Percentiles rank a stretch among this genome's conserved stretches.
phyloP scores from a whole-genome alignment of 2,329 filamentous ascomycete genomes.

The Curvularia eragrostidis region DNA sequence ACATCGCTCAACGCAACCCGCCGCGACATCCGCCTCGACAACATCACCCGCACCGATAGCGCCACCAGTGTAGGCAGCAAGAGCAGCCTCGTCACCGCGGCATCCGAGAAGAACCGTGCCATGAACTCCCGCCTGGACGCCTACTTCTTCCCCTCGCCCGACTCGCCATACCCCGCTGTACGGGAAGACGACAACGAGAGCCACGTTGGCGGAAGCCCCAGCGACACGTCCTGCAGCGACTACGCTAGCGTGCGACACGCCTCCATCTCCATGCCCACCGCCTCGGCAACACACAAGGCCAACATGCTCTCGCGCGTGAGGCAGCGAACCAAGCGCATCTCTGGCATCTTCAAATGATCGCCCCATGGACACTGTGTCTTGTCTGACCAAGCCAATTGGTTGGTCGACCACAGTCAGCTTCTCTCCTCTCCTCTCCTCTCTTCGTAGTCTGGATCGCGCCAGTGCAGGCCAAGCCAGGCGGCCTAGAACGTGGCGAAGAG shows the following conservation, averaged over 20 bases:
- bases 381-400: slow-evolving; percentile 23
- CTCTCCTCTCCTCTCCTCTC: slow-evolving; percentile 14
- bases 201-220: slow-evolving; percentile 36
- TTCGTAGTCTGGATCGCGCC: slow-evolving; percentile 21
- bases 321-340: slow-evolving; percentile 47
- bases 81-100: slow-evolving; percentile 43
- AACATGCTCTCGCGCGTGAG: slow-evolving; percentile 46
- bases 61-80: slow-evolving; percentile 44
- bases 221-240: slow-evolving; percentile 47
- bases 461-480: slow-evolving; percentile 22
- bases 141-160: slow-evolving; percentile 44
- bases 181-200: slow-evolving; percentile 43
- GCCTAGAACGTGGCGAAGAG: slow-evolving; percentile 28
- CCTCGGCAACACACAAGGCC: slow-evolving; percentile 36
- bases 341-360: slow-evolving; percentile 47
- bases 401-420: slow-evolving; percentile 25
- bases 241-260: slow-evolving; percentile 38
- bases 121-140: slow-evolving; percentile 50
- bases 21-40: slow-evolving; percentile 48
- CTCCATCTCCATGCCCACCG: slow-evolving; percentile 41
- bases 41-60: slow-evolving; percentile 47
- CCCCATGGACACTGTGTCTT: background rate
- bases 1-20: slow-evolving; percentile 47
- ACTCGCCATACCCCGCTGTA: slow-evolving; percentile 35
- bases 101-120: slow-evolving; percentile 50